These are phyloP conservation scores for Solidago caesia DNA, from an alignment of 129 eudicot species.

Conservation along the genomic window DNA sequence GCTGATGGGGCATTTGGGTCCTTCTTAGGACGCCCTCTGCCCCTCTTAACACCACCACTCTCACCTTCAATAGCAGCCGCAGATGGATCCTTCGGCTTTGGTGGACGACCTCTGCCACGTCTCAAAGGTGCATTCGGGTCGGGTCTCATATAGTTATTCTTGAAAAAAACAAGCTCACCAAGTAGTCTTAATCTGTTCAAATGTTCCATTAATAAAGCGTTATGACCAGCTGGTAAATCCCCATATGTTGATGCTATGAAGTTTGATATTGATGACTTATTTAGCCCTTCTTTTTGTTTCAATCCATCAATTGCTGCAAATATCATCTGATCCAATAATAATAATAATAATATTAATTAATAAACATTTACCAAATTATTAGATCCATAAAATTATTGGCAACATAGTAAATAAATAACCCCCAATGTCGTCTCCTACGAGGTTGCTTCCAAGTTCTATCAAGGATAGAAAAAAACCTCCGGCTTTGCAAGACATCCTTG, in stretches of 20 bases:
- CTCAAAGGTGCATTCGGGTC: slow-evolving; percentile 37
- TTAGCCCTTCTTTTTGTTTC: slow-evolving; percentile 54
- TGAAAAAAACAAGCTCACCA: slow-evolving; percentile 56
- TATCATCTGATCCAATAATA: slow-evolving; percentile 51
- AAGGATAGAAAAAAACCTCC: too few relatives aligned
- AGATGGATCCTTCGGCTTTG: slow-evolving; percentile 50
- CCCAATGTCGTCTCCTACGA: too few relatives aligned
- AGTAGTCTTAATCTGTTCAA: slow-evolving; percentile 47
- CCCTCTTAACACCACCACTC: slow-evolving; percentile 32
- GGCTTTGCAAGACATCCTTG: too few relatives aligned
- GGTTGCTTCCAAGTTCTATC: too few relatives aligned
- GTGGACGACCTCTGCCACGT: slow-evolving; percentile 91
- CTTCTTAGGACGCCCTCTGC: slow-evolving; percentile 80
- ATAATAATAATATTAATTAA: neutral
- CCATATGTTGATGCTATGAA: slow-evolving; percentile 66
- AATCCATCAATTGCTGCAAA: slow-evolving; percentile 60
- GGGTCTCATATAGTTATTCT: slow-evolving; percentile 57
- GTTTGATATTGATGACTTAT: slow-evolving; percentile 55
- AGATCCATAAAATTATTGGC: neutral
- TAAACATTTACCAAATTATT: neutral
- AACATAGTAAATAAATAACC: neutral
- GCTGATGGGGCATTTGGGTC: slow-evolving; percentile 62
- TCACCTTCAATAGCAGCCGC: slow-evolving; percentile 8
- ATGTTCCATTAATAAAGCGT: slow-evolving; percentile 33
- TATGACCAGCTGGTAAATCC: slow-evolving; percentile 48